A percentile compares a stretch with the other conserved stretches of the same genome.
Evolutionary conservation across 331 rosid species (phyloP).

Genomic region (Acacia pycnantha): DNA sequence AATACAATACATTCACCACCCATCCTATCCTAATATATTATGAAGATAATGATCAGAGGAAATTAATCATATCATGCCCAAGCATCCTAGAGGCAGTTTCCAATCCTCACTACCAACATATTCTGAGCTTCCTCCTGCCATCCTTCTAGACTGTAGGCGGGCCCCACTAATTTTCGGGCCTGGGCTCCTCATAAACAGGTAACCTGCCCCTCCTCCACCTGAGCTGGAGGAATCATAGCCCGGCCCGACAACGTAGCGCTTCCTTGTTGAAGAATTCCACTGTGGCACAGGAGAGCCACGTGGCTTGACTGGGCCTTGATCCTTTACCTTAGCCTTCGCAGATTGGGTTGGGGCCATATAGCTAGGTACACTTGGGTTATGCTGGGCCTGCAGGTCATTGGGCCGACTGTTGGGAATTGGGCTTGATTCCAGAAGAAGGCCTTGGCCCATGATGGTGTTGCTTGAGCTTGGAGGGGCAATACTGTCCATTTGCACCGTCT

Average conservation of each 20-base stretch:
- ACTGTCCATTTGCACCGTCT: conserved; percentile 76
- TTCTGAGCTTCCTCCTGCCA: conserved; percentile 43
- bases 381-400: conserved; percentile 19
- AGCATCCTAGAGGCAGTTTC: conserved; percentile 48
- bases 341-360: conserved; percentile 91
- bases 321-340: conserved; percentile 77
- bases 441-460: conserved; percentile 27
- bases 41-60: neutral
- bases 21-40: neutral
- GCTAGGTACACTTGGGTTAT: conserved; percentile 50
- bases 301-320: conserved; percentile 44
- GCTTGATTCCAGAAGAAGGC: conserved; percentile 30
- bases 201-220: conserved; percentile 45
- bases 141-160: conserved; percentile 42
- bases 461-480: conserved; percentile 26
- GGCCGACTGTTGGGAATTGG: conserved; percentile 25
- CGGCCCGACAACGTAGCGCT: conserved; percentile 23
- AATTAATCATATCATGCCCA: conserved; percentile 59
- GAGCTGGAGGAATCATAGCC: conserved; percentile 63
- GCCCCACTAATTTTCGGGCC: conserved; percentile 52
- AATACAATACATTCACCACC: conserved; percentile 28
- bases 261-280: conserved; percentile 61
- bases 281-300: conserved; percentile 46
- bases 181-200: conserved; percentile 53
- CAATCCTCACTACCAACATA: conserved; percentile 55